Evolutionary conservation across 805 yeast genomes (phyloP), one percentile per base, ranked within the genome.

Genomic region (Pichia rugopelliculosa): DNA sequence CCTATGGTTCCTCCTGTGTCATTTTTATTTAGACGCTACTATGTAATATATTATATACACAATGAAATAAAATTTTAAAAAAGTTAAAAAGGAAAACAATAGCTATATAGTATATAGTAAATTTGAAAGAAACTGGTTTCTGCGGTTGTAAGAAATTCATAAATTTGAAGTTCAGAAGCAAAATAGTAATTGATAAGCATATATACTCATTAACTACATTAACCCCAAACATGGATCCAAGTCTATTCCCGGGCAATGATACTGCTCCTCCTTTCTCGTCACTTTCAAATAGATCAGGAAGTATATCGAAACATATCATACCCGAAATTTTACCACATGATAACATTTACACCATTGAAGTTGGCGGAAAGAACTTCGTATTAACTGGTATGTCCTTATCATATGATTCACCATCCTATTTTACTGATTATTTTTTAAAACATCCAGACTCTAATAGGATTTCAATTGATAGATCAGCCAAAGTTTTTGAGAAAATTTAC

Each of bases 381-480:
- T 56, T 83, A 17, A 81, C 88, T 58, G 96, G 96, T 1, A 90
- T 93, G 0, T 87, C 96, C 2, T 65, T 89, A 36, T 83, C 88
- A 23, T 84, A 85, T 2, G 96, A 89, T 65, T 82, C 83, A 0
- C 97, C 97, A 0, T 86, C 95, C 5, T 88, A 85, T 61, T 90
- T 89, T 69, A 87, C 96, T 3, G 70, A 74, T 24, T 87, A 71
- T 66, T 89, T 89, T 61, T 55, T 57, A 6, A 58, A 67, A 20
- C 69, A 58, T 22, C 56, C 56, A 3, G 74, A 73, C 49, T 57
- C 64, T 17, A 59, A 59, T 9, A 70, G 68, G 36, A 65, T 74
- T 0, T 61, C 87, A 10, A 78, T 89, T 46, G 96, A 89, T 62
- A 69, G 96, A 34, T 81, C 83, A 10, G 84, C 95, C 0, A 68